Evolutionary conservation across 2,329 filamentous ascomycete genomes (phyloP), one percentile per base, ranked within the genome.

Genomic region (Aureobasidium sp.): DNA sequence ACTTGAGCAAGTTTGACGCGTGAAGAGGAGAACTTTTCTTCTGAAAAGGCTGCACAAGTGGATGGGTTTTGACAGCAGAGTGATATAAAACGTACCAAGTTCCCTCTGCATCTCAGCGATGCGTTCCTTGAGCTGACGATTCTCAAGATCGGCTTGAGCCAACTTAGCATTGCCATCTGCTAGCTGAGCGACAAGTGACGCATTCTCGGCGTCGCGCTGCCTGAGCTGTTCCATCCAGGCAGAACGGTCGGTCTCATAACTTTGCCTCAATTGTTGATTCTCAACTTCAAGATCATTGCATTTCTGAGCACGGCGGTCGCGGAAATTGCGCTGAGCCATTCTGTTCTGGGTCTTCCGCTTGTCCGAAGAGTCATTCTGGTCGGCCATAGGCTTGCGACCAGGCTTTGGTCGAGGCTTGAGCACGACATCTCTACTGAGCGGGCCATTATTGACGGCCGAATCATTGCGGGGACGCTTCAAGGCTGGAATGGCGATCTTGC

Each of bases 331-430:
- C 77, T 97, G 93, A 3, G 93, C 93, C 51, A 90, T 89, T 64
- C 94, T 84, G 74, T 97, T 97, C 77, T 97, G 94, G 1, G 90
- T 89, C 79, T 97, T 95, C 67, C 94, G 86, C 78, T 96, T 96
- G 47, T 91, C 96, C 1, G 90, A 89, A 15, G 92, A 91, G 58
- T 92, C 95, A 72, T 56, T 44, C 39, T 90, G 95, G 20, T 62
- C 51, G 51, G 91, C 90, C 51, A 73, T 69, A 3, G 93, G 92
- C 80, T 97, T 97, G 68, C 93, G 86, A 53, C 93, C 93, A 26
- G 94, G 93, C 80, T 77, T 78, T 8, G 78, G 78, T 27, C 78
- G 74, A 6, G 77, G 70, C 37, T 75, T 77, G 26, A 80, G 69
- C 3, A 67, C 68, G 67, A 59, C 58, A n/a, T 55, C 44, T 34